Conservation (phyloP, 176 grass and related monocot genomes). For the Cenchrus purpureus region DNA sequence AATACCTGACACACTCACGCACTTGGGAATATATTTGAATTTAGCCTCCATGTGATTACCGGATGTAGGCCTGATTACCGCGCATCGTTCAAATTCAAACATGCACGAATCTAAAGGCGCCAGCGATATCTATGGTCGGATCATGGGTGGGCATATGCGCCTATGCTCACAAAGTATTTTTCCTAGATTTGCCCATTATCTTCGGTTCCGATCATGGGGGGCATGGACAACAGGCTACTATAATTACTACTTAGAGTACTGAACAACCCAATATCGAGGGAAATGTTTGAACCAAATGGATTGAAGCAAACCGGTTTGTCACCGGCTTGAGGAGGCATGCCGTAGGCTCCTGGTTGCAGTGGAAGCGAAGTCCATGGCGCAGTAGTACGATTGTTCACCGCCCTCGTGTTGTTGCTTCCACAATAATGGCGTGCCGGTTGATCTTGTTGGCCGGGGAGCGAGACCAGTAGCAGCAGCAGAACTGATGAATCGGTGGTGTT, state of each 20-base stretch:
- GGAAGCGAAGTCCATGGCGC: not conserved
- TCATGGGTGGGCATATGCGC: no score
- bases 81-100: no score
- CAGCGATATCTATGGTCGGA: no score
- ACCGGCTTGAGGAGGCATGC: no score
- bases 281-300: not conserved
- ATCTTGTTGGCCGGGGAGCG: not conserved
- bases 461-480: not conserved
- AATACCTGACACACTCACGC: no score
- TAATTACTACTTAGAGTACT: not conserved
- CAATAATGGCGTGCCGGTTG: no score
- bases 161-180: no score
- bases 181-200: not conserved
- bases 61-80: no score
- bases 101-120: no score
- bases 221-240: not conserved
- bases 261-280: not conserved
- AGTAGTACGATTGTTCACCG: not conserved
- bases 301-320: not conserved
- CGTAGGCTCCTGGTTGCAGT: not conserved
- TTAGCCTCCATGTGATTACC: no score
- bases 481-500: not conserved
- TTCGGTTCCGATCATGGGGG: not conserved
- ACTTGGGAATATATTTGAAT: no score
- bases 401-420: not conserved